Conservation (phyloP, 805 yeast species). For the Candida anglica region DNA sequence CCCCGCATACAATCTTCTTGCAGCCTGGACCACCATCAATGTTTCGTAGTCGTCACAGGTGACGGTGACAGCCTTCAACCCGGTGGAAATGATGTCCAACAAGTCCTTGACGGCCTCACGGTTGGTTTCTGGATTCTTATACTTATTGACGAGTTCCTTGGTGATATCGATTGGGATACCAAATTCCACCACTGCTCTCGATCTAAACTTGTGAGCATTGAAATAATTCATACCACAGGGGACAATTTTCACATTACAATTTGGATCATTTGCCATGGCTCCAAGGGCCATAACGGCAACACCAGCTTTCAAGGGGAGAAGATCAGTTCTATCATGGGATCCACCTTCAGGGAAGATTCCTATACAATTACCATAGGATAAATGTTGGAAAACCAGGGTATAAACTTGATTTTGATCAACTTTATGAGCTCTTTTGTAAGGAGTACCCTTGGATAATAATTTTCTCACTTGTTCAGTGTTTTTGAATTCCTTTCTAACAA, state of each 20-base stretch:
- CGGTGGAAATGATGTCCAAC: slow-evolving; percentile 65
- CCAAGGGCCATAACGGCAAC: slow-evolving; percentile 98
- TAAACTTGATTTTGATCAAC: slow-evolving; percentile 86
- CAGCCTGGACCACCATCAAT: slow-evolving; percentile 84
- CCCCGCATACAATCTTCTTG: slow-evolving; percentile 80
- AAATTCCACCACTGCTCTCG: slow-evolving; percentile 92
- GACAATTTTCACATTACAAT: slow-evolving; percentile 76
- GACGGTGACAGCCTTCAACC: slow-evolving; percentile 81
- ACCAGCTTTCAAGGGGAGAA: slow-evolving; percentile 92
- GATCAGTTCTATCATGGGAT: slow-evolving; percentile 89
- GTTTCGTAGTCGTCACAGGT: slow-evolving; percentile 88
- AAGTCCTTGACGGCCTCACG: slow-evolving; percentile 72
- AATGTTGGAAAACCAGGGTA: slow-evolving; percentile 77
- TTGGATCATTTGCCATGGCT: slow-evolving; percentile 75
- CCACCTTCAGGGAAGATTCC: slow-evolving; percentile 99
- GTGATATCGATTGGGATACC: slow-evolving; percentile 78
- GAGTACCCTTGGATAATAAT: slow-evolving; percentile 47
- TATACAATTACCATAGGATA: slow-evolving; percentile 73
- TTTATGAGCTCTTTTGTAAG: slow-evolving; percentile 71
- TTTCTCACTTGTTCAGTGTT: slow-evolving; percentile 41
- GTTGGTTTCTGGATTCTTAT: slow-evolving; percentile 60
- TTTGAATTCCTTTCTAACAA: slow-evolving; percentile 66
- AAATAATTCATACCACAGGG: slow-evolving; percentile 98
- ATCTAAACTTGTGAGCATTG: slow-evolving; percentile 92
- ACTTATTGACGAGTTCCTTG: slow-evolving; percentile 54